A percentile compares a stretch with the other conserved stretches of the same genome.
phyloP scores from a whole-genome alignment of 768 basidiomycete genomes.

The Gloeopeniophorella convolvens region DNA sequence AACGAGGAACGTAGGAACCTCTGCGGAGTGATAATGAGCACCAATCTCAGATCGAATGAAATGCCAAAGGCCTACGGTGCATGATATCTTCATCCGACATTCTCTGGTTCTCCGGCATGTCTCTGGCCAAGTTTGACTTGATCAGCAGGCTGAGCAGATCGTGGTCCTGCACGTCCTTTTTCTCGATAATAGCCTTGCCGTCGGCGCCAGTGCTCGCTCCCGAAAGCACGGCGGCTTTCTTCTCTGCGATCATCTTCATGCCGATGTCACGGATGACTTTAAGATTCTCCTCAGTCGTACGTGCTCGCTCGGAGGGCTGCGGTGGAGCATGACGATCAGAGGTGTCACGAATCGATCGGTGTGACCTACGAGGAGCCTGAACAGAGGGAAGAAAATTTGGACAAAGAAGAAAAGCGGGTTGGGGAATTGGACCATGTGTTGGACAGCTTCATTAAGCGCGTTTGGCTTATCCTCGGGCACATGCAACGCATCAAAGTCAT shows the following conservation, averaged over 20 bases:
- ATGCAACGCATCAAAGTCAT: background rate
- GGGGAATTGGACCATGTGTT: background rate
- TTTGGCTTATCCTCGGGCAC: background rate
- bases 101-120: conserved; percentile 19
- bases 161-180: conserved; percentile 10
- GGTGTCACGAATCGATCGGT: background rate
- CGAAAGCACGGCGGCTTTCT: background rate
- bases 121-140: conserved; percentile 26
- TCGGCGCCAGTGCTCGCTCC: too few relatives aligned
- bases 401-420: background rate
- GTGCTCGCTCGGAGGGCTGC: background rate
- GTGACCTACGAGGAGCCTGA: background rate
- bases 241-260: background rate
- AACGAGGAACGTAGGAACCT: conserved; percentile 26
- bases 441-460: conserved; percentile 4
- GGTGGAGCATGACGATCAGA: background rate
- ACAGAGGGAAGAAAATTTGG: background rate
- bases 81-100: conserved; percentile 27
- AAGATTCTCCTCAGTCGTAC: background rate
- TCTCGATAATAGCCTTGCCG: background rate
- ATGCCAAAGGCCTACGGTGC: conserved; percentile 16
- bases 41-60: background rate
- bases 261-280: background rate
- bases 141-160: conserved; percentile 26
- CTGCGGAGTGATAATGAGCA: conserved; percentile 7